Evolutionary conservation across 2,329 filamentous ascomycete genomes (phyloP).

Genomic region (Coniochaeta ligniaria): DNA sequence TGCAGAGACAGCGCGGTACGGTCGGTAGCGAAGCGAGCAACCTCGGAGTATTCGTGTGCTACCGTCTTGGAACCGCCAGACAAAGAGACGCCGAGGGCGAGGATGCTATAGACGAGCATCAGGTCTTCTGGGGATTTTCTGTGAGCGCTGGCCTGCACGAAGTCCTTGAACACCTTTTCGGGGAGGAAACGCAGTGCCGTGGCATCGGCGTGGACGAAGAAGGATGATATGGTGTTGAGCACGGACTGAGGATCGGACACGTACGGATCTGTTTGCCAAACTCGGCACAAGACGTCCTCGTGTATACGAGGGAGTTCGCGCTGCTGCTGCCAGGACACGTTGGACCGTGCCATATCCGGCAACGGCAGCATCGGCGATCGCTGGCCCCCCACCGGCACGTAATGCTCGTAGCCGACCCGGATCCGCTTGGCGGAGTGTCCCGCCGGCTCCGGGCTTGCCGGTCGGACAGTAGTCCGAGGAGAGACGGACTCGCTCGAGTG

Average conservation of each 20-base stretch:
- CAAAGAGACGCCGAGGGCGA: conserved; percentile 29
- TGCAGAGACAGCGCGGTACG: conserved; percentile 49
- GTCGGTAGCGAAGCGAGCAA: conserved; percentile 49
- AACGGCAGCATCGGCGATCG: conserved; percentile 21
- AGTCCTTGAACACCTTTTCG: conserved; percentile 29
- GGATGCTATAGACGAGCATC: conserved; percentile 38
- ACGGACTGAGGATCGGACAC: conserved; percentile 33
- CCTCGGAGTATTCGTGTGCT: conserved; percentile 34
- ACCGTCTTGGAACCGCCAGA: conserved; percentile 29
- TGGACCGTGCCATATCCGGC: conserved; percentile 24
- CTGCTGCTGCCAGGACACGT: conserved; percentile 21
- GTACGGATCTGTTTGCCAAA: conserved; percentile 45
- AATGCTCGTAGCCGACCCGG: conserved; percentile 39
- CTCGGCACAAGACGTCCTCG: conserved; percentile 38
- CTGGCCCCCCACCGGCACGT: conserved; percentile 26
- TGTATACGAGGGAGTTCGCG: conserved; percentile 38
- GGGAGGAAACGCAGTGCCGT: conserved; percentile 34
- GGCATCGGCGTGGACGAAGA: conserved; percentile 33
- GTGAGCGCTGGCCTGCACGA: conserved; percentile 23
- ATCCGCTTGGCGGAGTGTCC: conserved; percentile 38
- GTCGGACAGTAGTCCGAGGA: conserved; percentile 30
- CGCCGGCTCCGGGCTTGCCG: conserved; percentile 20
- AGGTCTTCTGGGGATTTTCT: conserved; percentile 32
- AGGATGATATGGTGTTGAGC: conserved; percentile 29
- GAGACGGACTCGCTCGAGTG: conserved; percentile 41